phyloP scores from a whole-genome alignment of 495 filamentous ascomycete species.

The Neurospora terricola region DNA sequence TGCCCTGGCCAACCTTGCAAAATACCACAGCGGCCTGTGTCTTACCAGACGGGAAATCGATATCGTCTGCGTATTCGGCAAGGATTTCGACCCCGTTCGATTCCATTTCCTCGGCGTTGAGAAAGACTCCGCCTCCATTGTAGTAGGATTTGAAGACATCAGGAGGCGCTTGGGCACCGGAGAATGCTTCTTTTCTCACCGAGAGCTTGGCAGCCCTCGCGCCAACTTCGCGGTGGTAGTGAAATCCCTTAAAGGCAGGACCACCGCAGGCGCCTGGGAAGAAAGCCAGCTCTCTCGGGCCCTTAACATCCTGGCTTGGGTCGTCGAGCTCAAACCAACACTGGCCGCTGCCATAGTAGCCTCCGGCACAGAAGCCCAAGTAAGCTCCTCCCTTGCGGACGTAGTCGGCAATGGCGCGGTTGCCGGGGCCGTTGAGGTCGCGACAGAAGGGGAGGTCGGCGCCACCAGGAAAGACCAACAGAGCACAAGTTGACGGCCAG shows the following conservation, averaged over 20 bases:
- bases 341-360: conserved; percentile 70
- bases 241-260: conserved; percentile 80
- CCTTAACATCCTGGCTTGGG: conserved; percentile 72
- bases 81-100: conserved; percentile 67
- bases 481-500: conserved; percentile 76
- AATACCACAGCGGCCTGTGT: conserved; percentile 73
- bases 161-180: conserved; percentile 40
- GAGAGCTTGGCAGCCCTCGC: conserved; percentile 61
- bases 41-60: conserved; percentile 69
- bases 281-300: conserved; percentile 76
- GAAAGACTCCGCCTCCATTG: conserved; percentile 94
- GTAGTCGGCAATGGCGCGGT: conserved; percentile 70
- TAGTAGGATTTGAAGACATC: conserved; percentile 70
- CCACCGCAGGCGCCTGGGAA: conserved; percentile 82
- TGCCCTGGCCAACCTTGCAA: conserved; percentile 77
- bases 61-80: conserved; percentile 63
- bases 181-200: conserved; percentile 53
- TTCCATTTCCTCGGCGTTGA: conserved; percentile 56
- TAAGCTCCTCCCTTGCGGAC: conserved; percentile 79
- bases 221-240: conserved; percentile 82
- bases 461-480: conserved; percentile 90
- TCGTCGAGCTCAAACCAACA: conserved; percentile 92
- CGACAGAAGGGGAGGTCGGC: conserved; percentile 89
- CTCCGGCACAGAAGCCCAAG: conserved; percentile 88
- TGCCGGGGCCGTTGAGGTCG: conserved; percentile 78